Conservation (phyloP, 441 rosid genomes). For the Gossypium gossypioides region DNA sequence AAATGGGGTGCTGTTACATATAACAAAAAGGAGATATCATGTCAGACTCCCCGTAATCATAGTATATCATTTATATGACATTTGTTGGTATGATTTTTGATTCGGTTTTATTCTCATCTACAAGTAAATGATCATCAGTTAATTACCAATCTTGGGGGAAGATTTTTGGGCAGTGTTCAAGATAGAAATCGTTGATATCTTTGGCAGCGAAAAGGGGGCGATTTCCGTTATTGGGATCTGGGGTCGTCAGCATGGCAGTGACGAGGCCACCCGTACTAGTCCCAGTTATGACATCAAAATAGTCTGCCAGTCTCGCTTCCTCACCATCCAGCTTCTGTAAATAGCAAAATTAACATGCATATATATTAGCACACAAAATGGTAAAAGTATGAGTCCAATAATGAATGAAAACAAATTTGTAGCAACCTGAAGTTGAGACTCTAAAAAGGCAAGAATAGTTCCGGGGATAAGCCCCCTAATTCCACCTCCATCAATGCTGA, state of each 20-base stretch:
- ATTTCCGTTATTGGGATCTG: slow-evolving; percentile 18
- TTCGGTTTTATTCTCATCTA: too few species aligned
- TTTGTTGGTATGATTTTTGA: background rate
- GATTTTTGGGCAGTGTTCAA: slow-evolving; percentile 35
- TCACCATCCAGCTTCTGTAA: slow-evolving; percentile 42
- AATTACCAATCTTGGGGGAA: slow-evolving; percentile 32
- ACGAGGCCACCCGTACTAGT: slow-evolving; percentile 61
- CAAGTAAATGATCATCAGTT: background rate
- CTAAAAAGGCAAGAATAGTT: slow-evolving; percentile 40
- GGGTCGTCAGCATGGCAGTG: slow-evolving; percentile 46
- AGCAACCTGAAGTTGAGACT: slow-evolving; percentile 45
- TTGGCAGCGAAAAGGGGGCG: slow-evolving; percentile 43
- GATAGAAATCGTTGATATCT: slow-evolving; percentile 39
- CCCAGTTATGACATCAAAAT: slow-evolving; percentile 44
- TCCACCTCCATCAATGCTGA: slow-evolving; percentile 57
- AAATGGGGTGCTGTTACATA: slow-evolving; percentile 3
- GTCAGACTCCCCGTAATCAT: background rate
- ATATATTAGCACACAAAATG: too few species aligned
- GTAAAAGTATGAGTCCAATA: too few species aligned
- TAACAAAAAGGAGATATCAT: background rate
- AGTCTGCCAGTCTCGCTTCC: slow-evolving; percentile 42
- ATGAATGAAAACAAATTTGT: background rate
- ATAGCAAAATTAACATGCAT: background rate
- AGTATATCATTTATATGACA: background rate
- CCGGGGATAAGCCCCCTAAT: slow-evolving; percentile 49